A percentile compares a stretch with the other conserved stretches of the same genome.
phyloP scores from a whole-genome alignment of 768 basidiomycete species.

The Serendipita indica region DNA sequence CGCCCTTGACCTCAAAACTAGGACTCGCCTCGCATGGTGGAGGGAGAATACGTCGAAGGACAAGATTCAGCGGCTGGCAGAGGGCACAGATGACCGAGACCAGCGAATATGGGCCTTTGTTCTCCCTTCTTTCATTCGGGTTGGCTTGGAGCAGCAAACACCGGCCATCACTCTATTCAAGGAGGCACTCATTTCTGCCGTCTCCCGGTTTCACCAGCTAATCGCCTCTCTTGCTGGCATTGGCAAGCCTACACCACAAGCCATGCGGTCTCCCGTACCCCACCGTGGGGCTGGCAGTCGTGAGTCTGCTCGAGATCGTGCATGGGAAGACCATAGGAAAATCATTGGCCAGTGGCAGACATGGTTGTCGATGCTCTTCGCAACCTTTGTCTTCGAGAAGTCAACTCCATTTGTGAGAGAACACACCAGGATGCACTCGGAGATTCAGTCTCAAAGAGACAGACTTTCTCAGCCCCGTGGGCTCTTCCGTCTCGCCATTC shows the following conservation, averaged over 20 bases:
- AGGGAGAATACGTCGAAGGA: constrained; percentile 39
- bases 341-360: constrained; percentile 66
- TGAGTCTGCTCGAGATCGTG: constrained; percentile 29
- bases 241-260: constrained; percentile 33
- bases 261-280: constrained; percentile 25
- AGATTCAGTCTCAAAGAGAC: constrained; percentile 64
- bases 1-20: background rate
- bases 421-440: constrained; percentile 55
- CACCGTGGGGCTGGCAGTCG: background rate
- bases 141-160: constrained; percentile 36
- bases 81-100: constrained; percentile 54
- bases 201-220: constrained; percentile 51
- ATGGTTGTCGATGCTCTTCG: constrained; percentile 75
- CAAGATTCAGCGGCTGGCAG: constrained; percentile 50
- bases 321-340: constrained; percentile 42
- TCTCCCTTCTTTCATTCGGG: constrained; percentile 48
- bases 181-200: constrained; percentile 51
- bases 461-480: constrained; percentile 68
- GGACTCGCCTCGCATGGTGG: constrained; percentile 28
- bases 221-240: constrained; percentile 65
- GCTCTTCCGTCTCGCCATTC: constrained; percentile 70
- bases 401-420: constrained; percentile 36
- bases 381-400: constrained; percentile 51
- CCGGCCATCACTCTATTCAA: constrained; percentile 38
- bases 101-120: constrained; percentile 59